Conservation (phyloP, 306 rosid genomes). For the Fragaria vesca region DNA sequence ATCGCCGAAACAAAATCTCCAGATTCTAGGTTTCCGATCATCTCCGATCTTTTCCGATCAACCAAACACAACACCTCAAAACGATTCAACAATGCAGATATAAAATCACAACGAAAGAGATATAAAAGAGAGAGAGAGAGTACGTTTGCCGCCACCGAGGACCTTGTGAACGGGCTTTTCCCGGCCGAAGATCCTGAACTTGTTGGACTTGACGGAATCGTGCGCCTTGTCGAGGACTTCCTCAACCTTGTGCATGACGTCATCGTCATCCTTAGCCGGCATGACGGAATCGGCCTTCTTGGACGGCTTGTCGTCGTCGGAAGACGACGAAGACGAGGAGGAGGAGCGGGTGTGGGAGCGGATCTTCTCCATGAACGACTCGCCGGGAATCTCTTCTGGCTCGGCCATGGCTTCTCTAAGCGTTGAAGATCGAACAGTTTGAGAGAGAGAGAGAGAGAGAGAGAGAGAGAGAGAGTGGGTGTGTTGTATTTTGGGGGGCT, state of each 20-base stretch:
- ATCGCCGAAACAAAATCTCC: background rate
- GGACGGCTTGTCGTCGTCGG: slow-evolving; percentile 31
- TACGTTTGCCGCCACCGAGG: slow-evolving; percentile 84
- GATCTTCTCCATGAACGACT: slow-evolving; percentile 46
- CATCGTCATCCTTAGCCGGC: background rate
- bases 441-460: background rate
- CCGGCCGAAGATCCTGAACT: slow-evolving; percentile 71
- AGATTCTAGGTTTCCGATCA: background rate
- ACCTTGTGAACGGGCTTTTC: slow-evolving; percentile 77
- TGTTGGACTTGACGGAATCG: slow-evolving; percentile 32
- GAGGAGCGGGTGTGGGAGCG: slow-evolving; percentile 34
- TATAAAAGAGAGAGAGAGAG: background rate
- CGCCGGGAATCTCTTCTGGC: slow-evolving; percentile 29
- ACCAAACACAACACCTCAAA: background rate
- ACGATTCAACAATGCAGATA: background rate
- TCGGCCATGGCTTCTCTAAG: slow-evolving; percentile 40
- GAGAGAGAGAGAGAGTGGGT: background rate
- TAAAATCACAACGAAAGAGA: background rate
- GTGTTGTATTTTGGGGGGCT: background rate
- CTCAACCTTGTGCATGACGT: slow-evolving; percentile 33
- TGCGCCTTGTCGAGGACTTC: slow-evolving; percentile 28
- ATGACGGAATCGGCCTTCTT: slow-evolving; percentile 8
- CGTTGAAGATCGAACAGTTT: slow-evolving; percentile 11
- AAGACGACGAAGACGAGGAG: slow-evolving; percentile 38
- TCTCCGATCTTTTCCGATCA: slow-evolving; percentile 25